phyloP scores from a whole-genome alignment of 2,329 filamentous ascomycete genomes.

The Dothideomycetes sp. region DNA sequence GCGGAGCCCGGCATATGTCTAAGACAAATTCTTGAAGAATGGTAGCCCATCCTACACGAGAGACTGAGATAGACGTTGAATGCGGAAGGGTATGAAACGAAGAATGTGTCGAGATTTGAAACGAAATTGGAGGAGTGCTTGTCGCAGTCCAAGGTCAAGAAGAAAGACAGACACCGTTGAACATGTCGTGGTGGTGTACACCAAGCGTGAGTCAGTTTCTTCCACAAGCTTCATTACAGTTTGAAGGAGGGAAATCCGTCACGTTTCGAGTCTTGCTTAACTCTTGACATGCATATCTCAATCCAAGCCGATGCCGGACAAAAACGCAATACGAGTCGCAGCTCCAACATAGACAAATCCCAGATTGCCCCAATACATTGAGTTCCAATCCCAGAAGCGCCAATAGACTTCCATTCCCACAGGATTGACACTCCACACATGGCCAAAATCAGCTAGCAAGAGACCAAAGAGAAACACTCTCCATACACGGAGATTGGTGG shows the following conservation, averaged over 20 bases:
- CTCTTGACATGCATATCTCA: background rate
- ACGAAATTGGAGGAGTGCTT: background rate
- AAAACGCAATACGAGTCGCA: slow-evolving; percentile 24
- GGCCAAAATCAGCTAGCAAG: slow-evolving; percentile 67
- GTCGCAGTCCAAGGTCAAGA: slow-evolving; percentile 5
- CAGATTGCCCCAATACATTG: slow-evolving; percentile 29
- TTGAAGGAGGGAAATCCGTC: background rate
- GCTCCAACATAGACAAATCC: slow-evolving; percentile 31
- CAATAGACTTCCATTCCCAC: slow-evolving; percentile 46
- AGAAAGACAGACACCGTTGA: slow-evolving; percentile 7
- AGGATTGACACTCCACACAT: slow-evolving; percentile 56
- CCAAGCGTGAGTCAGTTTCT: background rate
- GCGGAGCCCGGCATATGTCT: slow-evolving; percentile 2
- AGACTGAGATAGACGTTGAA: slow-evolving; percentile 9
- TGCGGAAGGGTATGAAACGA: slow-evolving; percentile 10
- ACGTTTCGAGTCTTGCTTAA: background rate
- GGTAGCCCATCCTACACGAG: slow-evolving; percentile 1
- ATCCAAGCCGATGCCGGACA: slow-evolving; percentile 24
- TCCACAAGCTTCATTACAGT: background rate
- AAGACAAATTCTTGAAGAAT: slow-evolving; percentile 10
- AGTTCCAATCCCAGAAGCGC: slow-evolving; percentile 28
- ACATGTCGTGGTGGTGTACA: slow-evolving; percentile 1
- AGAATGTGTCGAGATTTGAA: slow-evolving; percentile 2
- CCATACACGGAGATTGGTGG: slow-evolving; percentile 62
- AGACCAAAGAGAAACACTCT: slow-evolving; percentile 55